Conservation (phyloP, 257 asterid genomes). For the Penstemon barbatus region DNA sequence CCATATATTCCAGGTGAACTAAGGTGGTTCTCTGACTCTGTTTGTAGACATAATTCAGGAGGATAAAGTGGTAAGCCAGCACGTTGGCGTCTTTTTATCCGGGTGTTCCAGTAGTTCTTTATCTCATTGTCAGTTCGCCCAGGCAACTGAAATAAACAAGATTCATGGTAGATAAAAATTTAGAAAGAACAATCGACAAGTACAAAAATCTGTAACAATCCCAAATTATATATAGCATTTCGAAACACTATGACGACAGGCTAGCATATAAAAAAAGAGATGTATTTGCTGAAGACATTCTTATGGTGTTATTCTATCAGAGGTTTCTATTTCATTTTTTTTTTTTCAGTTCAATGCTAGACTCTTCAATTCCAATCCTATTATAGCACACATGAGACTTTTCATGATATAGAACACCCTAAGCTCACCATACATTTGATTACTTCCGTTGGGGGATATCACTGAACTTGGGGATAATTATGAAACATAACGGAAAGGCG, state of each 20-base stretch:
- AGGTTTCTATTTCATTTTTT: neutral
- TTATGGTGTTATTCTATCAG: conserved; percentile 12
- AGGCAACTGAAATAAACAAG: conserved; percentile 49
- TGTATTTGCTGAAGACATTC: conserved; percentile 20
- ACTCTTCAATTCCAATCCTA: conserved; percentile 15
- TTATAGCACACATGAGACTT: conserved; percentile 1
- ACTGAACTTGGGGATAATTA: neutral
- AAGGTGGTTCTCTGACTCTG: conserved; percentile 41
- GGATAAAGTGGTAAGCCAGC: conserved; percentile 71
- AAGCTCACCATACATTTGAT: conserved; percentile 9
- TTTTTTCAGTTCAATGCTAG: neutral
- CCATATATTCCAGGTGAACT: conserved; percentile 37
- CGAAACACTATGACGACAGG: conserved; percentile 15
- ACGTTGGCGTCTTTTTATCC: conserved; percentile 68
- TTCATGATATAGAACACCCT: conserved; percentile 9
- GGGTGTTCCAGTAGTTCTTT: conserved; percentile 69
- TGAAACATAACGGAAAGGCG: no score
- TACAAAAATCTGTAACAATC: conserved; percentile 3
- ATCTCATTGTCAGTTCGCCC: conserved; percentile 75
- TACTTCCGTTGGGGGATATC: neutral
- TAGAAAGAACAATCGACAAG: neutral
- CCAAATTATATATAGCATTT: conserved; percentile 15
- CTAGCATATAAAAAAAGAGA: conserved; percentile 5
- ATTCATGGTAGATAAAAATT: conserved; percentile 5
- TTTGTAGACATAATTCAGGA: conserved; percentile 43